These are phyloP conservation scores for Manihot esculenta DNA, from an alignment of 441 rosid species.

Conservation along the genomic window DNA sequence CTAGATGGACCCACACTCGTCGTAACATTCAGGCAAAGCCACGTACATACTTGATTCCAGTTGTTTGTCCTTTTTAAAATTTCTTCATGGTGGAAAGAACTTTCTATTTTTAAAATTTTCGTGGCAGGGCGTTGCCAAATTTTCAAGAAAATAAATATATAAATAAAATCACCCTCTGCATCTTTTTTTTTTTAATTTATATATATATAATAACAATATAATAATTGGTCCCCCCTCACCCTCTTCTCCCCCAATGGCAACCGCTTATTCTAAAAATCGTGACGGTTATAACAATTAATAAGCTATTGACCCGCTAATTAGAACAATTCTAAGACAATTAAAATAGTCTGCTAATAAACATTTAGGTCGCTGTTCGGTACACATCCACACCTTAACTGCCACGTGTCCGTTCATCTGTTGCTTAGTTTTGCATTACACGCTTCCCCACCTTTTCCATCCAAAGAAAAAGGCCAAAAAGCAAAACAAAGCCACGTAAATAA, in stretches of 20 bases:
- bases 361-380: conserved; percentile 8
- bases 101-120: no score
- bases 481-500: conserved; percentile 13
- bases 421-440: conserved; percentile 8
- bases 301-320: background rate
- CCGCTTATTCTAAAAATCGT: no score
- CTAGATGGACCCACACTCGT: background rate
- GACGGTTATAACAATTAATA: background rate
- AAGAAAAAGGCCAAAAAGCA: conserved; percentile 1
- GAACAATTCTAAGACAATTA: background rate
- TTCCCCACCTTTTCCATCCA: background rate
- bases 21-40: background rate
- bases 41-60: background rate
- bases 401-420: conserved; percentile 22
- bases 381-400: conserved; percentile 21
- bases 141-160: background rate
- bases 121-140: background rate
- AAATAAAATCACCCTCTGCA: no score
- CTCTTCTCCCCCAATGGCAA: no score
- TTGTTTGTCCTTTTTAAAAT: background rate
- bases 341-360: background rate
- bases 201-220: background rate
- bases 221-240: no score
- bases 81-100: background rate
- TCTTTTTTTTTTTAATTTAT: no score